These are phyloP conservation scores for Paramecium sexaurelia DNA, from an alignment of 73 alveolate species.

Conservation along the genomic window DNA sequence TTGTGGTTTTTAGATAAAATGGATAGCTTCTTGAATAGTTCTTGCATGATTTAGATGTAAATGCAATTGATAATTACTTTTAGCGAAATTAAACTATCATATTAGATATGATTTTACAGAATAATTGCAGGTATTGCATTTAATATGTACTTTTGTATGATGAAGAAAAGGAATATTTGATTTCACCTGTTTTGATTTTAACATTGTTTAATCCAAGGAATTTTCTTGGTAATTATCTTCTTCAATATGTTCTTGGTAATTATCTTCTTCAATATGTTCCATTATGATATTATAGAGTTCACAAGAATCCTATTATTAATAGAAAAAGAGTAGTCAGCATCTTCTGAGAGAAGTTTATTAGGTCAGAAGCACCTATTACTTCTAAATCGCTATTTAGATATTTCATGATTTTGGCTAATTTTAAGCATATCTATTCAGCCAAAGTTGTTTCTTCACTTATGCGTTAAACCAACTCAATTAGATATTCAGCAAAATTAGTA, in stretches of 20 bases:
- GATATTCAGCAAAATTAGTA: slow-evolving; percentile 6
- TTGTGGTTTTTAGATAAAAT: background rate
- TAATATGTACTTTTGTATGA: background rate
- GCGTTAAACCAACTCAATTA: background rate
- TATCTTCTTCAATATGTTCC: slow-evolving; percentile 38
- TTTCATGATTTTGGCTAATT: slow-evolving; percentile 37
- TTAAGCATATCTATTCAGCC: background rate
- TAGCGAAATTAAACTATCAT: background rate
- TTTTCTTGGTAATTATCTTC: background rate
- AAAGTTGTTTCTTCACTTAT: background rate
- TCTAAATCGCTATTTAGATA: background rate
- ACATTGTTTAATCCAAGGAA: background rate
- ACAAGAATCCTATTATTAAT: slow-evolving; percentile 38
- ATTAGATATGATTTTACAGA: too few species aligned
- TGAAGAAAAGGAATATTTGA: slow-evolving; percentile 23
- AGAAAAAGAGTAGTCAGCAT: background rate
- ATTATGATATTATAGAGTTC: slow-evolving; percentile 17
- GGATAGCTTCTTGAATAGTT: background rate
- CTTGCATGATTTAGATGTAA: background rate
- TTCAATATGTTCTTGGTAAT: slow-evolving; percentile 32
- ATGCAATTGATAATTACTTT: slow-evolving; percentile 1
- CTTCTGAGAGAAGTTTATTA: background rate
- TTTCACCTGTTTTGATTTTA: background rate
- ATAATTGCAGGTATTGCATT: background rate
- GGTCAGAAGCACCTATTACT: background rate